Evolutionary conservation across 148 eudicot species (phyloP), one percentile per base, ranked within the genome.

Genomic region (Pouteria glomerata): DNA sequence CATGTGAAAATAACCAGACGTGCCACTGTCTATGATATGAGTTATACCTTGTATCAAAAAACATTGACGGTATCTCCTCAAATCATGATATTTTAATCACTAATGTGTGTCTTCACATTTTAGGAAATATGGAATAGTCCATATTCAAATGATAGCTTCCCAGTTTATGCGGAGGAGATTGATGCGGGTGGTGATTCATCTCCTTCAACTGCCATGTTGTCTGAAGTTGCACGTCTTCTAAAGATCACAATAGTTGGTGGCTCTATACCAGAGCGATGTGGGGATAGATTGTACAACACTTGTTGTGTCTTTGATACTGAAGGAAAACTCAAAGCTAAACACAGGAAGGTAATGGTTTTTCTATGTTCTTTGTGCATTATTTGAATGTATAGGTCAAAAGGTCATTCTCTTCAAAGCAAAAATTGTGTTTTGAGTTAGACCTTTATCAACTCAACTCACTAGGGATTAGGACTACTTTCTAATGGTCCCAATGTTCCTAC

Each of bases 41-140:
- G 8, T 11, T 34, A 31, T 6, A n/a, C 34, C 64, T 18, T 33
- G 11, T 3, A 2, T 6, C 23, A 24, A 16, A 8, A 39, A 39
- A 10, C 10, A 39, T 39, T 5, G 7, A 39, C 44, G 44, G 23
- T 18, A 65, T 65, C 23, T 23, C 21, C 7, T 27, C 10, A 65
- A 45, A 65, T n/a, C 1, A 18, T 21, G 23, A 13, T 2, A 34
- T 0, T 35, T 18, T 12, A 7, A 69, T 23, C n/a, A 1, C 23
- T 51, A 35, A 26, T 26, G 69, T 29, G 47, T 52, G 3, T 52
- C 73, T 27, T 73, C 16, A 56, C 51, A 47, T 82, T 70, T 34
- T 75, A 96, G 96, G 99, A 96, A 83, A 88, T 96, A 78, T 96
- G 97, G 96, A 96, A 96, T 52, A 80, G 96, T 67, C 99, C 99